Evolutionary conservation across 345 rosid species (phyloP).

Genomic region (Capsella bursapastoris): DNA sequence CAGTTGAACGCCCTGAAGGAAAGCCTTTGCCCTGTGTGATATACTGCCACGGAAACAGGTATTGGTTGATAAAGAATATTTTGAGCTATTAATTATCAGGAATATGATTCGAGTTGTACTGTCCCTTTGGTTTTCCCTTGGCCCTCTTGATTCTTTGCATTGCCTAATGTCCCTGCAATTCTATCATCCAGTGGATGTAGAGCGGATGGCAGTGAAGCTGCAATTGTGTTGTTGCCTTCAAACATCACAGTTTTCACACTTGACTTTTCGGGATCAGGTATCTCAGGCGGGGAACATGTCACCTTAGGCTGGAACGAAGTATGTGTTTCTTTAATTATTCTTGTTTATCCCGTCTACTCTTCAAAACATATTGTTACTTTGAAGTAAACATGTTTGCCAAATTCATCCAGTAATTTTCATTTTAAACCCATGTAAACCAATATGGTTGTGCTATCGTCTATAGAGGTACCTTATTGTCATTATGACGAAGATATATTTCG

Average conservation of each 20-base stretch:
- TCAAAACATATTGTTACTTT: slow-evolving; percentile 3
- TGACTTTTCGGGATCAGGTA: slow-evolving; percentile 93
- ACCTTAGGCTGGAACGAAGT: slow-evolving; percentile 92
- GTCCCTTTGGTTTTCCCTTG: slow-evolving; percentile 11
- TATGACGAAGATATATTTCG: not conserved
- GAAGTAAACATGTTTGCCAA: not conserved
- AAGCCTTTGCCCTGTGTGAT: slow-evolving; percentile 93
- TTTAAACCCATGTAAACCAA: slow-evolving; percentile 7
- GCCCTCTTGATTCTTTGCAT: slow-evolving; percentile 1
- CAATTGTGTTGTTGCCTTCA: slow-evolving; percentile 82
- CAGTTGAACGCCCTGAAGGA: slow-evolving; percentile 68
- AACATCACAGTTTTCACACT: slow-evolving; percentile 90
- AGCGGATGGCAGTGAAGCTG: slow-evolving; percentile 96
- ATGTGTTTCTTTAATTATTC: slow-evolving; percentile 41
- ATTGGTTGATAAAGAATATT: slow-evolving; percentile 5
- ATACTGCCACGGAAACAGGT: slow-evolving; percentile 99
- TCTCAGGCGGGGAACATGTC: slow-evolving; percentile 88
- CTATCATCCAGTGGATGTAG: slow-evolving; percentile 74
- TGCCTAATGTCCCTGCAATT: slow-evolving; percentile 20
- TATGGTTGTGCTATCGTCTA: not conserved
- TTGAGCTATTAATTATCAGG: not conserved
- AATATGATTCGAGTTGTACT: not conserved
- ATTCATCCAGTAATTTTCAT: not conserved
- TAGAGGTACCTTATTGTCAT: not conserved
- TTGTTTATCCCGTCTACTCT: slow-evolving; percentile 6